Conservation (phyloP, 2,329 filamentous ascomycete species). For the Didymella pinodella region DNA sequence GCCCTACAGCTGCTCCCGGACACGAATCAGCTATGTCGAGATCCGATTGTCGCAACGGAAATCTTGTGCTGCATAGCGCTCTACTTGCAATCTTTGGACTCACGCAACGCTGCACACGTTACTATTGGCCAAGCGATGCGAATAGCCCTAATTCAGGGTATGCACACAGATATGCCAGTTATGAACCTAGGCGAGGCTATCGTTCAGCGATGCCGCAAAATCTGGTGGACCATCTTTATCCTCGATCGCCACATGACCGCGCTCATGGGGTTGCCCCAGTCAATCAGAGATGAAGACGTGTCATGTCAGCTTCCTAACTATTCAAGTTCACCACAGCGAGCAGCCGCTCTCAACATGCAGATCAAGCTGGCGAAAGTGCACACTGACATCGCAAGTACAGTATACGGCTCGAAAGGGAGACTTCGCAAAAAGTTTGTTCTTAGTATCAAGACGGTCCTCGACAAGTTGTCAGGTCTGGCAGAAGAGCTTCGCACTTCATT, state of each 20-base stretch:
- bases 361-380: slow-evolving; percentile 58
- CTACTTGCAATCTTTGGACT: slow-evolving; percentile 62
- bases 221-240: slow-evolving; percentile 65
- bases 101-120: slow-evolving; percentile 56
- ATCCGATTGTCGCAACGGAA: slow-evolving; percentile 59
- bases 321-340: slow-evolving; percentile 49
- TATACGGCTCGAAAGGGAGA: slow-evolving; percentile 57
- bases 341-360: slow-evolving; percentile 55
- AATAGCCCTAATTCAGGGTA: slow-evolving; percentile 59
- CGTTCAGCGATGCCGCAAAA: slow-evolving; percentile 58
- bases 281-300: slow-evolving; percentile 61
- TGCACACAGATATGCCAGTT: slow-evolving; percentile 62
- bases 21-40: slow-evolving; percentile 52
- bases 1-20: slow-evolving; percentile 63
- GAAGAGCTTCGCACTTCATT: slow-evolving; percentile 53
- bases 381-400: slow-evolving; percentile 55
- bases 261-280: slow-evolving; percentile 61
- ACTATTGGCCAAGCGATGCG: slow-evolving; percentile 62
- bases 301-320: slow-evolving; percentile 58
- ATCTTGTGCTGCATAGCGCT: slow-evolving; percentile 61
- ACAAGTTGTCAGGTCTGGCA: slow-evolving; percentile 51
- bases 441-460: slow-evolving; percentile 53
- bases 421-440: slow-evolving; percentile 51
- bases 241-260: slow-evolving; percentile 64
- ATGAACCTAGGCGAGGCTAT: slow-evolving; percentile 52